Percentiles rank a stretch among this genome's conserved stretches.
phyloP scores from a whole-genome alignment of 768 basidiomycete genomes.

The Lanmaoa pseudosensibilis region DNA sequence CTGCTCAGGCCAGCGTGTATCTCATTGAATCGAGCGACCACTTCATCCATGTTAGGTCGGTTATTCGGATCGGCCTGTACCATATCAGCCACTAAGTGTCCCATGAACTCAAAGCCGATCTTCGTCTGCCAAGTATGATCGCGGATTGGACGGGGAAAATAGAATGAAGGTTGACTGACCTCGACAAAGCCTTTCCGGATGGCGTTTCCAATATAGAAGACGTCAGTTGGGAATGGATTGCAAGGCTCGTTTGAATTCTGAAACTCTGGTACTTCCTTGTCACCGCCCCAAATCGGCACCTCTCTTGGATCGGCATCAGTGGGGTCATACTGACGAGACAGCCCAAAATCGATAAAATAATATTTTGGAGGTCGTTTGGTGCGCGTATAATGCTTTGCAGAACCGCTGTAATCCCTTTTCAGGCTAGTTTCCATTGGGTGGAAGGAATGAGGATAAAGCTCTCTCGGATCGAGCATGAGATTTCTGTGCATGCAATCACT shows the following conservation, averaged over 20 bases:
- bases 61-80: neutral
- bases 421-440: neutral
- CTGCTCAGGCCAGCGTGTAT: constrained; percentile 3
- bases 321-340: neutral
- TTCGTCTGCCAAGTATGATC: neutral
- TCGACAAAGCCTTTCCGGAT: neutral
- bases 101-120: neutral
- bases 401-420: neutral
- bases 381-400: neutral
- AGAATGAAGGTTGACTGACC: neutral
- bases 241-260: neutral
- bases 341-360: neutral
- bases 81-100: neutral
- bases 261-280: neutral
- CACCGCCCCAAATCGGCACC: constrained; percentile 34
- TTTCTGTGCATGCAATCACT: no score
- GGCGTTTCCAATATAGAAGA: neutral
- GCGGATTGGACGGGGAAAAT: neutral
- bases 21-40: constrained; percentile 22
- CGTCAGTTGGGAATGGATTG: neutral
- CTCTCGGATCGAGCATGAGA: neutral
- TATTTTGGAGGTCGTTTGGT: neutral
- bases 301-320: neutral
- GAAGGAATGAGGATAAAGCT: neutral
- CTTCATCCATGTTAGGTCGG: constrained; percentile 38